Conservation (phyloP, 768 basidiomycete genomes). For the Mycena galopus region DNA sequence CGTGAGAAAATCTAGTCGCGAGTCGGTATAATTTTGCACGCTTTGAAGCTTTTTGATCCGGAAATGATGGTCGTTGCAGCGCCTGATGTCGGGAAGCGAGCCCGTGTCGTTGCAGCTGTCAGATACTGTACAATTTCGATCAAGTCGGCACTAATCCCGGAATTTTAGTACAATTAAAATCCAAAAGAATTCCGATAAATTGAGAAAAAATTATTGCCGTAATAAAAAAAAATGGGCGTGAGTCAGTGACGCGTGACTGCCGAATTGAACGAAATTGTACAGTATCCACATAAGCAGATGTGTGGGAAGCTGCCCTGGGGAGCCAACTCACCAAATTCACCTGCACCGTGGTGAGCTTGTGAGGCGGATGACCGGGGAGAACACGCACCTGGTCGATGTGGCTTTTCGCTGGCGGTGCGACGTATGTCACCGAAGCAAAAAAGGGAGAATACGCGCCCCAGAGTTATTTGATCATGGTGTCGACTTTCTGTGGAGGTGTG, state of each 20-base stretch:
- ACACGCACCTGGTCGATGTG: conserved; percentile 64
- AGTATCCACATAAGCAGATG: neutral
- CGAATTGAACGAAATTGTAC: no score
- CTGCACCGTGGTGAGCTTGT: conserved; percentile 45
- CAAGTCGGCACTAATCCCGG: no score
- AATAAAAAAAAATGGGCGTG: no score
- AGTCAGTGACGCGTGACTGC: no score
- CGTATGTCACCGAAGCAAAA: conserved; percentile 60
- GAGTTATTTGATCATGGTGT: conserved; percentile 34
- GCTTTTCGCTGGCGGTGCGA: conserved; percentile 61
- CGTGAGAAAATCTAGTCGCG: conserved; percentile 65
- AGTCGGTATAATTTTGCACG: conserved; percentile 58
- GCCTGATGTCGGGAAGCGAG: conserved; percentile 76
- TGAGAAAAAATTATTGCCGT: no score
- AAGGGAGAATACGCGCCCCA: conserved; percentile 79
- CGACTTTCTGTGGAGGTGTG: neutral
- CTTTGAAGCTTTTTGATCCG: conserved; percentile 68
- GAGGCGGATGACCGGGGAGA: neutral
- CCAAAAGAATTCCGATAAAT: no score
- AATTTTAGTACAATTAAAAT: no score
- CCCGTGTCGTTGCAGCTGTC: conserved; percentile 84
- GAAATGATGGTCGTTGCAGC: conserved; percentile 56
- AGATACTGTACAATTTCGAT: no score
- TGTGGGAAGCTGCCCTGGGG: neutral
- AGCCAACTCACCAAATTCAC: conserved; percentile 67